These are phyloP conservation scores for Gaeumannomyces tritici DNA, from an alignment of 2,329 filamentous ascomycete genomes.

Conservation along the genomic window DNA sequence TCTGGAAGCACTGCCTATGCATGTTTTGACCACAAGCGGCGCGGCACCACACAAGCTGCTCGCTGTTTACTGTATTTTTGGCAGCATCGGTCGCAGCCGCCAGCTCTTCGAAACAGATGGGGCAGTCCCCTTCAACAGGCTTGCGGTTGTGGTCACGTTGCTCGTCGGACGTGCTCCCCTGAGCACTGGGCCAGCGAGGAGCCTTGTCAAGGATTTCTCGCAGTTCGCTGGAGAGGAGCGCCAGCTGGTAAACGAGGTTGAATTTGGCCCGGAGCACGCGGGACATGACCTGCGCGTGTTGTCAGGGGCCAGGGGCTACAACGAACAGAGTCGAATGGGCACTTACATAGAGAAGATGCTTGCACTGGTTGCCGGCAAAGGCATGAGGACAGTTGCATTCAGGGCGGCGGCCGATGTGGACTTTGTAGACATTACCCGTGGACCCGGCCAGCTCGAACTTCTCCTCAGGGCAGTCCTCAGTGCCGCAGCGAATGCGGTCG, in stretches of 20 bases:
- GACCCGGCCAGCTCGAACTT: conserved; percentile 50
- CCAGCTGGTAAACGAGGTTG: conserved; percentile 51
- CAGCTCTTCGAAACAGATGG: conserved; percentile 46
- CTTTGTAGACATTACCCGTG: conserved; percentile 56
- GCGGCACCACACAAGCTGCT: conserved; percentile 37
- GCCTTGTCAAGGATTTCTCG: conserved; percentile 45
- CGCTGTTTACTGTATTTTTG: background rate
- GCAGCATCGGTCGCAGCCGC: conserved; percentile 21
- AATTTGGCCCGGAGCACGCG: conserved; percentile 48
- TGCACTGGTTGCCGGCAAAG: conserved; percentile 47
- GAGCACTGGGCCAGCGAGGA: conserved; percentile 34
- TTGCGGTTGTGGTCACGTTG: conserved; percentile 31
- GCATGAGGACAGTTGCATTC: conserved; percentile 48
- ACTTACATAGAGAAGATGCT: conserved; percentile 51
- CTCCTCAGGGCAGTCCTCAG: conserved; percentile 34
- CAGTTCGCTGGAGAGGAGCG: conserved; percentile 50
- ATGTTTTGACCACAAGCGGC: conserved; percentile 46
- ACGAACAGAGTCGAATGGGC: background rate
- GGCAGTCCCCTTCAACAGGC: conserved; percentile 41
- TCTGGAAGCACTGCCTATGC: conserved; percentile 42
- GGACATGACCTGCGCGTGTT: conserved; percentile 36
- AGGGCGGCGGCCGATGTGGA: conserved; percentile 41
- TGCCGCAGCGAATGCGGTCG: conserved; percentile 24
- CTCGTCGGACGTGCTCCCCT: conserved; percentile 4
- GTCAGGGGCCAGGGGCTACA: background rate